Evolutionary conservation across 352 stramenopile species (phyloP).

Genomic region (Aphanomyces invadans): DNA sequence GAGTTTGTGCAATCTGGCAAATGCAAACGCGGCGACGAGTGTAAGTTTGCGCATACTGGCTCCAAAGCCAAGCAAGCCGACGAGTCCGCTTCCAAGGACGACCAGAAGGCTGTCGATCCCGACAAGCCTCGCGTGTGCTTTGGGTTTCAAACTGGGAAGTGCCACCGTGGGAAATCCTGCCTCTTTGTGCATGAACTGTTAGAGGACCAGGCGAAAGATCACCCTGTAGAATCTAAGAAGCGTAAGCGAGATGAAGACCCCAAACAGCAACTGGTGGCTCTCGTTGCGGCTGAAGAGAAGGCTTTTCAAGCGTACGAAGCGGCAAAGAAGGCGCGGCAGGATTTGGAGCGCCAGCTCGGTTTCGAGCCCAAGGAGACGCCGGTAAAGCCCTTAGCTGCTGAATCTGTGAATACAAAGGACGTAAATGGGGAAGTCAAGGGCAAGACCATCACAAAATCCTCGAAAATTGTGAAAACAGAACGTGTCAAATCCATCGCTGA

Average conservation of each 20-base stretch:
- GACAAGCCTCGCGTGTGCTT: slow-evolving; percentile 56
- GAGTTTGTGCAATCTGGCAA: slow-evolving; percentile 63
- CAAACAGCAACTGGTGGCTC: background rate
- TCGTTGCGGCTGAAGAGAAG: slow-evolving; percentile 11
- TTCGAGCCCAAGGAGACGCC: background rate
- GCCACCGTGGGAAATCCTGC: slow-evolving; percentile 63
- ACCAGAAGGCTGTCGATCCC: slow-evolving; percentile 10
- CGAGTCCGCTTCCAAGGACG: background rate
- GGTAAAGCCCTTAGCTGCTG: too few species aligned
- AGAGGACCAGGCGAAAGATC: slow-evolving; percentile 12
- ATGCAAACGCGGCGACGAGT: slow-evolving; percentile 63
- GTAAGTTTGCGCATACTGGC: slow-evolving; percentile 52
- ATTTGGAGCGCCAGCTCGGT: background rate
- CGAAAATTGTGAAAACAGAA: too few species aligned
- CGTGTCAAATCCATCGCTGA: too few species aligned
- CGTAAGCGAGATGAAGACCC: slow-evolving; percentile 15
- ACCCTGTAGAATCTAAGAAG: background rate
- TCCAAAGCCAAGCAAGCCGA: slow-evolving; percentile 17
- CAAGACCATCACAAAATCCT: too few species aligned
- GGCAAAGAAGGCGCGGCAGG: slow-evolving; percentile 4
- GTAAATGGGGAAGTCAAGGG: background rate
- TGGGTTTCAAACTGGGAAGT: slow-evolving; percentile 65
- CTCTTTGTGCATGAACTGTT: slow-evolving; percentile 55
- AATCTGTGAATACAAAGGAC: too few species aligned
- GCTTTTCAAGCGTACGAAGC: slow-evolving; percentile 2